These are phyloP conservation scores for Fraxinus americana DNA, from an alignment of 257 asterid species.

Conservation along the genomic window DNA sequence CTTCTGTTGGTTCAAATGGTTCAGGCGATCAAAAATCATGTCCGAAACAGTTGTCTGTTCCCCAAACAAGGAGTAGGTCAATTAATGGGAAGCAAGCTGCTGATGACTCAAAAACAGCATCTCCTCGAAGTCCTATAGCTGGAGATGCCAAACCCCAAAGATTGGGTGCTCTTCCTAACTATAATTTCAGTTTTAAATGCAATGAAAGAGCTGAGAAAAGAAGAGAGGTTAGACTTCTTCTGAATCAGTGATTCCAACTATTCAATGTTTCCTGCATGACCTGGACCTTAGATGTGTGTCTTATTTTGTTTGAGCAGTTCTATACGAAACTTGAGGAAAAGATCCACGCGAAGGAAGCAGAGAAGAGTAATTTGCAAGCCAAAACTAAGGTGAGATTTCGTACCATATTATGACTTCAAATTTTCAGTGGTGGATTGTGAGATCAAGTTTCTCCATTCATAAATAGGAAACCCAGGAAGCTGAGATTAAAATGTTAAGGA, in stretches of 20 bases:
- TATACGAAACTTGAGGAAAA: conserved; percentile 91
- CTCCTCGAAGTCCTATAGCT: conserved; percentile 54
- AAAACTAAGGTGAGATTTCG: conserved; percentile 58
- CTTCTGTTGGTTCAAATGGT: conserved; percentile 45
- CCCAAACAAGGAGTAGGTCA: conserved; percentile 32
- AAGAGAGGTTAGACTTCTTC: conserved; percentile 66
- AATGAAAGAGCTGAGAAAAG: conserved; percentile 96
- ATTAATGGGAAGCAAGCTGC: conserved; percentile 30
- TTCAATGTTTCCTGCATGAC: conserved; percentile 11
- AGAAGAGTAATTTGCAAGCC: conserved; percentile 72
- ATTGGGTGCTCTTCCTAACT: conserved; percentile 74
- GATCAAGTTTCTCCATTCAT: conserved; percentile 20
- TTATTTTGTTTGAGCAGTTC: conserved; percentile 51
- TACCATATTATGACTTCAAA: background rate
- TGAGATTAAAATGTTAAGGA: conserved; percentile 79
- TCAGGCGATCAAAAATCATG: conserved; percentile 33
- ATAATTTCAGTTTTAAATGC: conserved; percentile 81
- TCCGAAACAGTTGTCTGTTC: conserved; percentile 26
- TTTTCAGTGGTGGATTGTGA: conserved; percentile 6
- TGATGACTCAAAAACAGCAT: conserved; percentile 28
- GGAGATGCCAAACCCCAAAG: conserved; percentile 65
- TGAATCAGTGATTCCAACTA: background rate
- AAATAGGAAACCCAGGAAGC: conserved; percentile 87
- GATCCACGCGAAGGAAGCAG: conserved; percentile 88
- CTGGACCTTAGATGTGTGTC: background rate